Conservation (phyloP, 1,284 basidiomycete genomes). For the Ustilago curta region DNA sequence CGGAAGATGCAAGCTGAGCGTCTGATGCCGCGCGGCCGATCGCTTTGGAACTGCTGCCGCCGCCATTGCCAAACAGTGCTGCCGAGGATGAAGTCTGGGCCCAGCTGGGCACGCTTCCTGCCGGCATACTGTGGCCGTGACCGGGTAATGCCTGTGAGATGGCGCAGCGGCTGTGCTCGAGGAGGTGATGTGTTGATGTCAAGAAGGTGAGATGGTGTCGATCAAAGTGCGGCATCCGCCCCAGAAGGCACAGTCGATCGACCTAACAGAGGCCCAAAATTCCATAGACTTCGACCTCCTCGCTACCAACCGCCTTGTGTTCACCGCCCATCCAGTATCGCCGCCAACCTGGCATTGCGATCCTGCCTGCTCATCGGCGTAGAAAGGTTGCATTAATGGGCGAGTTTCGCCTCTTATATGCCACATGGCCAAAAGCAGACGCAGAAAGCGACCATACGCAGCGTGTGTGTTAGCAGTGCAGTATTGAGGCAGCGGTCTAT, state of each 20-base stretch:
- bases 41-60: slow-evolving; percentile 14
- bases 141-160: not conserved
- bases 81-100: slow-evolving; percentile 38
- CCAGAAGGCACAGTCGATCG: not conserved
- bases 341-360: too few species aligned
- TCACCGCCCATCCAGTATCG: too few species aligned
- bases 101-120: slow-evolving; percentile 46
- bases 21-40: slow-evolving; percentile 18
- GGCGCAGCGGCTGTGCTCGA: not conserved
- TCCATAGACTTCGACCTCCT: not conserved
- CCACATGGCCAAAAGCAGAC: too few species aligned
- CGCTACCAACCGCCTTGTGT: too few species aligned
- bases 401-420: too few species aligned
- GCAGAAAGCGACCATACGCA: too few species aligned
- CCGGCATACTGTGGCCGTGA: slow-evolving; percentile 15
- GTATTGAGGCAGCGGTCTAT: too few species aligned
- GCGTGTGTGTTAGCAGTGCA: too few species aligned
- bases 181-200: slow-evolving; percentile 1
- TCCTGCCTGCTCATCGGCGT: too few species aligned
- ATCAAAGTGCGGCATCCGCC: not conserved
- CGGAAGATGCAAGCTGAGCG: slow-evolving; percentile 4
- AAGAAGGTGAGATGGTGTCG: not conserved
- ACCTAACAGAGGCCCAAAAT: not conserved
- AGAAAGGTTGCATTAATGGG: too few species aligned
- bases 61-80: slow-evolving; percentile 26